Base-by-base conservation (phyloP, 441 rosid species). In the Populus hybrid region DNA sequence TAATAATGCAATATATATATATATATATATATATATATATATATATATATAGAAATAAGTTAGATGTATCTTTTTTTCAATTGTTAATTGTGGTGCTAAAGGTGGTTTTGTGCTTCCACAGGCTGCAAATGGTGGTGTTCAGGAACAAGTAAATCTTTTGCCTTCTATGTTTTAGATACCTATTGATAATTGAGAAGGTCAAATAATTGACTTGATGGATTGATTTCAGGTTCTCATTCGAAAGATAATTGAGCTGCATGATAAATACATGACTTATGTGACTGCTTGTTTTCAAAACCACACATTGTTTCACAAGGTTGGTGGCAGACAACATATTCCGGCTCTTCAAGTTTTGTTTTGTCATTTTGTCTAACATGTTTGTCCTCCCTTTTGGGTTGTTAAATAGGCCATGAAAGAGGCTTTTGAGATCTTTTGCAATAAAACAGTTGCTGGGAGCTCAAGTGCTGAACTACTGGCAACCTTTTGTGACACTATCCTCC, bases 381-480 rank as follows among this genome's bases (percentile, higher is more conserved):
- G 20, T 14, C 56, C 16, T 77, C 26, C 20, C 12, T 65, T 61
- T 78, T 45, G 45, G 80, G 20, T 75, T 72, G 40, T 79, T 68
- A 56, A 69, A 74, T 68, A 94, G 98, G 97, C 94, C 38, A 87
- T 94, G 86, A 97, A 93, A 86, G 99, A 92, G 81, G 99, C 99
- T 74, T 94, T 94, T 74, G 98, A 94, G 88, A 82, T 91, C 45
- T 92, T 97, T 71, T 97, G 98, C 90, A 93, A 93, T 81, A 97
- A 94, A 87, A 88, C 87, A 29, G 98, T 96, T 1, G 88, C 90
- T 79, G 98, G 98, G 59, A 86, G 92, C 77, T 92, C 98, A 5
- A 93, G 97, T 89, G 97, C 99, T 0, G 99, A 97, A 80, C 80
- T 97, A 72, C 88, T 97, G 73, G 95, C 98, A 65, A 92, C 92